A percentile compares a stretch with the other conserved stretches of the same genome.
Evolutionary conservation across 2,329 filamentous ascomycete species (phyloP).

Genomic region (Diaporthe eres): DNA sequence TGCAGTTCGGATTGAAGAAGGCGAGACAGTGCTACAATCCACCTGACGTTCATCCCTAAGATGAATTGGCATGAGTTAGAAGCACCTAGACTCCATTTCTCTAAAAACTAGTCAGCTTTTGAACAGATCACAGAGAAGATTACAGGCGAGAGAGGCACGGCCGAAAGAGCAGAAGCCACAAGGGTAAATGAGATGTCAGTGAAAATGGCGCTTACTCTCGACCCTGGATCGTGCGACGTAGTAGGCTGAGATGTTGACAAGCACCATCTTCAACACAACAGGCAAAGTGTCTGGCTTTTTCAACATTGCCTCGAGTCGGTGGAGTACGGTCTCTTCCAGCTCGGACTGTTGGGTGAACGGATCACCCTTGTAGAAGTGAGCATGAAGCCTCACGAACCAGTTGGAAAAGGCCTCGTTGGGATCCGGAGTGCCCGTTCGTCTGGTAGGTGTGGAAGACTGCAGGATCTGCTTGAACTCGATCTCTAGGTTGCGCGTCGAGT

Average conservation of each 20-base stretch:
- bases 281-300: constrained; percentile 76
- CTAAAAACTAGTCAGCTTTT: constrained; percentile 48
- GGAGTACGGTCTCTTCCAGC: constrained; percentile 87
- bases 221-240: constrained; percentile 76
- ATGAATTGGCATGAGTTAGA: constrained; percentile 74
- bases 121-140: constrained; percentile 1
- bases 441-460: constrained; percentile 52
- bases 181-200: constrained; percentile 4
- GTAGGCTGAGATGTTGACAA: constrained; percentile 90
- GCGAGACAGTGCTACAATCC: constrained; percentile 80
- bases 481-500: constrained; percentile 82
- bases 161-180: too few relatives aligned
- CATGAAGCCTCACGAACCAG: constrained; percentile 91
- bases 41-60: constrained; percentile 83
- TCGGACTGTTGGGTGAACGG: constrained; percentile 83
- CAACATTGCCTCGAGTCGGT: constrained; percentile 80
- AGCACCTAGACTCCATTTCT: constrained; percentile 60
- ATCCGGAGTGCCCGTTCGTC: constrained; percentile 59
- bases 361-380: constrained; percentile 84
- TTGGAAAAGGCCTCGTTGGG: constrained; percentile 76
- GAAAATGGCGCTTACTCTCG: constrained; percentile 59
- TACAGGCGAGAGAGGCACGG: constrained; percentile 14
- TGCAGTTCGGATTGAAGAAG: constrained; percentile 79
- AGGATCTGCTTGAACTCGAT: constrained; percentile 78
- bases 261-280: constrained; percentile 81